phyloP scores from a whole-genome alignment of 2,329 filamentous ascomycete species.

The Hypoxylon rubiginosum region DNA sequence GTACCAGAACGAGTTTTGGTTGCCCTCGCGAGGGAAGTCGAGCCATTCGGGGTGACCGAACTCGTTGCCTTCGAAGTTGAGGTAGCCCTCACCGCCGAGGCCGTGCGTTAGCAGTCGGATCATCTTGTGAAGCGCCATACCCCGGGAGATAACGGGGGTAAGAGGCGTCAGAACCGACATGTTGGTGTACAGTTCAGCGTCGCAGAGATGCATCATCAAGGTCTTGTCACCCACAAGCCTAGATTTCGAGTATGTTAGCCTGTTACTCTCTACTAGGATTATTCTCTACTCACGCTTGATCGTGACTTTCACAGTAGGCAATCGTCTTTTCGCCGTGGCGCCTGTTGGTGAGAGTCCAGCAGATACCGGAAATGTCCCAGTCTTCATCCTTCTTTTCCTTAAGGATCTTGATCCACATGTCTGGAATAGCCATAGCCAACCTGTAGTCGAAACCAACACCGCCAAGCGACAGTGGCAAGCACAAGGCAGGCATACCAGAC shows the following conservation, averaged over 20 bases:
- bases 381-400: conserved; percentile 93
- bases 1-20: conserved; percentile 94
- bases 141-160: conserved; percentile 89
- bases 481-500: conserved; percentile 98
- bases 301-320: conserved; percentile 96
- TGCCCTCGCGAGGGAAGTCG: conserved; percentile 95
- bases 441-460: conserved; percentile 98
- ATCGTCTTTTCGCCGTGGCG: conserved; percentile 98
- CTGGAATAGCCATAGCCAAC: conserved; percentile 96
- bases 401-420: conserved; percentile 99
- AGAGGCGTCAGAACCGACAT: conserved; percentile 91
- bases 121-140: conserved; percentile 96
- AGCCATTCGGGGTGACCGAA: conserved; percentile 99
- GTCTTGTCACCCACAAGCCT: conserved; percentile 97
- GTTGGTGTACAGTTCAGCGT: conserved; percentile 96
- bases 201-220: conserved; percentile 97
- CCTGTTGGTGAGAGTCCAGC: conserved; percentile 90
- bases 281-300: conserved; percentile 83
- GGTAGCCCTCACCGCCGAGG: conserved; percentile 94
- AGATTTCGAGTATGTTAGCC: conserved; percentile 40
- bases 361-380: conserved; percentile 90
- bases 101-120: conserved; percentile 93
- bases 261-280: background rate
- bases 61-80: conserved; percentile 99
- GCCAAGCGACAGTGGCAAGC: conserved; percentile 84